Conservation (phyloP, 257 asterid species). For the Avicennia marina region DNA sequence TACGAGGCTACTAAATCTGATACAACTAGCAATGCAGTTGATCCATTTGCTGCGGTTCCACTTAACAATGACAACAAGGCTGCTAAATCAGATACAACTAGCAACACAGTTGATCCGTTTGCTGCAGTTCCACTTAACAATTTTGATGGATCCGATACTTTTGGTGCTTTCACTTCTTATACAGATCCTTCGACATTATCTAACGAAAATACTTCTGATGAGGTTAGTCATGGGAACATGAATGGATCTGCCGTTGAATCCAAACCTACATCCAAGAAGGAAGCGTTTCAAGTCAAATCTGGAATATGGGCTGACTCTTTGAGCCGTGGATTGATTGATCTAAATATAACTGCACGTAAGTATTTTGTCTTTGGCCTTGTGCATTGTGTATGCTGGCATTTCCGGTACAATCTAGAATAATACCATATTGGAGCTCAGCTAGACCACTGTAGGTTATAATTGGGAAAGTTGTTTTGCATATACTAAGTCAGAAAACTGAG, state of each 20-base stretch:
- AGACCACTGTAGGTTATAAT: too few species aligned
- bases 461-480: too few species aligned
- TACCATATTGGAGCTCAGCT: too few species aligned
- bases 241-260: slow-evolving; percentile 27
- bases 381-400: too few species aligned
- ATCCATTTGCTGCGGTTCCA: slow-evolving; percentile 87
- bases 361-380: slow-evolving; percentile 27
- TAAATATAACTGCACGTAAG: slow-evolving; percentile 93
- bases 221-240: slow-evolving; percentile 22
- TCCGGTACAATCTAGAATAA: too few species aligned
- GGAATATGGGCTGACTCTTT: slow-evolving; percentile 98
- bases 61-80: slow-evolving; percentile 31
- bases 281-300: slow-evolving; percentile 85
- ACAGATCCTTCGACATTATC: slow-evolving; percentile 36
- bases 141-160: slow-evolving; percentile 55
- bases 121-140: slow-evolving; percentile 69
- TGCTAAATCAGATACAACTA: slow-evolving; percentile 39
- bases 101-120: slow-evolving; percentile 61
- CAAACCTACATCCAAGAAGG: slow-evolving; percentile 46
- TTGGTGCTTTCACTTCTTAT: slow-evolving; percentile 50
- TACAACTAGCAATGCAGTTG: slow-evolving; percentile 34
- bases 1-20: slow-evolving; percentile 38
- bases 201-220: slow-evolving; percentile 17
- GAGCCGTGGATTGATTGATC: slow-evolving; percentile 96
- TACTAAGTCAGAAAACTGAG: too few species aligned